These are phyloP conservation scores for Pyricularia grisea DNA, from an alignment of 2,329 filamentous ascomycete species.

Conservation along the genomic window DNA sequence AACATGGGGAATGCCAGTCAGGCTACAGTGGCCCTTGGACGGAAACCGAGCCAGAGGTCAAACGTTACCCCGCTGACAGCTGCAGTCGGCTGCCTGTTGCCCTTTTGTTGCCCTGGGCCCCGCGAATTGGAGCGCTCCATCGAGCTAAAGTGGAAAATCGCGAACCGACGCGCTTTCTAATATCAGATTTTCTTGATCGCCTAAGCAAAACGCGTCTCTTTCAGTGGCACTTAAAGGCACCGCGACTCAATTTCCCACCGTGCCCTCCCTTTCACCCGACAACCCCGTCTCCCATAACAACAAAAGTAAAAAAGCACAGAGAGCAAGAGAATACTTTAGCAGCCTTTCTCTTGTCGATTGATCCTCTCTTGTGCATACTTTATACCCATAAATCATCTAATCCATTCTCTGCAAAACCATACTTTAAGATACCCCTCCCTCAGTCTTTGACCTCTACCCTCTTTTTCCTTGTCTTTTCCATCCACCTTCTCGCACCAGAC, in stretches of 20 bases:
- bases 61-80: neutral
- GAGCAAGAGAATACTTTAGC: neutral
- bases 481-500: neutral
- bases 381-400: neutral
- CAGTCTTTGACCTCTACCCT: neutral
- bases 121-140: neutral
- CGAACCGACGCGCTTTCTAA: neutral
- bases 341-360: neutral
- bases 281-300: neutral
- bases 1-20: neutral
- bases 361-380: neutral
- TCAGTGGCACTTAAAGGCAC: neutral
- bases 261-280: neutral
- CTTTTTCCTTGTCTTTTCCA: neutral
- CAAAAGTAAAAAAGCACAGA: neutral
- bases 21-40: neutral
- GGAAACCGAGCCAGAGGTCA: neutral
- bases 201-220: neutral
- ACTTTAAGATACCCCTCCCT: conserved; percentile 1
- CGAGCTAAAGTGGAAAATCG: conserved; percentile 4
- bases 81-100: neutral
- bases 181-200: neutral
- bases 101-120: neutral
- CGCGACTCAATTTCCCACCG: neutral
- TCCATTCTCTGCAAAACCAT: neutral